These are phyloP conservation scores for Haplosporangium gracile DNA, from an alignment of 192 early-diverging fungal genomes.

Conservation along the genomic window DNA sequence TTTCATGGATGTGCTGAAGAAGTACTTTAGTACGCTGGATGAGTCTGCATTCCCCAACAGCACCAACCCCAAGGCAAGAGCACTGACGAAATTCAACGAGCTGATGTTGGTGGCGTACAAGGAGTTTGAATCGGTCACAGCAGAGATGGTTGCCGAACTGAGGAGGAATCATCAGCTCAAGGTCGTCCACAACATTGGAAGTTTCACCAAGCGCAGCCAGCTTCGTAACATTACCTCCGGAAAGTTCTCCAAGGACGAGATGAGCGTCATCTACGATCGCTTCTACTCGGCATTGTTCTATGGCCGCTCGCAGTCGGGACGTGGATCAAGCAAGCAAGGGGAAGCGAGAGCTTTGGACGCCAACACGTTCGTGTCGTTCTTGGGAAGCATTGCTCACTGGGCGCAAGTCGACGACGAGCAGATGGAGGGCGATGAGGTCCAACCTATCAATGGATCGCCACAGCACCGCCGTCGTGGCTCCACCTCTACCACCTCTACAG, in stretches of 20 bases:
- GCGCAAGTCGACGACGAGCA: slow-evolving; percentile 61
- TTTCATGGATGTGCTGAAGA: slow-evolving; percentile 88
- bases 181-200: slow-evolving; percentile 93
- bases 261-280: slow-evolving; percentile 90
- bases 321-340: slow-evolving; percentile 41
- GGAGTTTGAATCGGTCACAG: slow-evolving; percentile 89
- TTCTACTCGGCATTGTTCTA: slow-evolving; percentile 88
- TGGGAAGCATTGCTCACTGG: slow-evolving; percentile 79
- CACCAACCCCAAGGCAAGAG: slow-evolving; percentile 64
- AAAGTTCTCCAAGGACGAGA: slow-evolving; percentile 88
- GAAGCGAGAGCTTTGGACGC: slow-evolving; percentile 70
- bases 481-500: slow-evolving; percentile 35
- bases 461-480: slow-evolving; percentile 47
- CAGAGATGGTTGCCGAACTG: slow-evolving; percentile 80
- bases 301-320: slow-evolving; percentile 46
- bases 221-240: slow-evolving; percentile 83
- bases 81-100: slow-evolving; percentile 88
- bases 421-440: slow-evolving; percentile 31
- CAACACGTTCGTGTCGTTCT: slow-evolving; percentile 82
- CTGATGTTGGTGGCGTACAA: slow-evolving; percentile 92
- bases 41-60: slow-evolving; percentile 77
- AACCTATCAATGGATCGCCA: neutral
- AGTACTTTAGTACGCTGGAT: slow-evolving; percentile 87
- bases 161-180: slow-evolving; percentile 89
- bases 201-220: slow-evolving; percentile 92